These are phyloP conservation scores for Angophora floribunda DNA, from an alignment of 345 rosid species.

Conservation along the genomic window DNA sequence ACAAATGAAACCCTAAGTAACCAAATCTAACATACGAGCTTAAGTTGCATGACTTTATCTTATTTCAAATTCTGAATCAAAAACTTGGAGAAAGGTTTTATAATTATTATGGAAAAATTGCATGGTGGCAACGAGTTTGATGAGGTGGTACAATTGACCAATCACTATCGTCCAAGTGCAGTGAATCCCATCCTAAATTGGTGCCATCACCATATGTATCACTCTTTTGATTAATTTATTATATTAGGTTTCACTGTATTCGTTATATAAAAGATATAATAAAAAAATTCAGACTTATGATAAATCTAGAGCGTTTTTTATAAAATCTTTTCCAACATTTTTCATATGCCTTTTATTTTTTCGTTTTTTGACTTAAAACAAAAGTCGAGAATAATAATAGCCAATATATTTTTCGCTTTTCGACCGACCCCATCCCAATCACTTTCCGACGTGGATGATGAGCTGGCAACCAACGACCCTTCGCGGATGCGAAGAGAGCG, in stretches of 20 bases:
- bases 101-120: too few relatives aligned
- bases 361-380: neutral
- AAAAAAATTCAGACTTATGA: fast-evolving
- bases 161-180: neutral
- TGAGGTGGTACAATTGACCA: neutral
- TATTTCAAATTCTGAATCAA: too few relatives aligned
- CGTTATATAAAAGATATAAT: neutral
- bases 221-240: fast-evolving
- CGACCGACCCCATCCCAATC: neutral
- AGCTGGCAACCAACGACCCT: neutral
- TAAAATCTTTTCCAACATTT: neutral
- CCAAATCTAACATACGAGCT: neutral
- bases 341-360: neutral
- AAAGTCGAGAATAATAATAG: neutral
- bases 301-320: neutral
- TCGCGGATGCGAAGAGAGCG: neutral
- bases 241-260: fast-evolving
- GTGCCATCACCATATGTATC: neutral
- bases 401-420: too few relatives aligned
- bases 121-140: too few relatives aligned
- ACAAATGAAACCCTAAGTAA: neutral
- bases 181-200: fast-evolving
- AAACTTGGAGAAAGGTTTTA: too few relatives aligned
- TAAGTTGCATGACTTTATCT: too few relatives aligned
- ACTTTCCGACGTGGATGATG: neutral